A percentile compares a stretch with the other conserved stretches of the same genome.
Evolutionary conservation across 1,139 yeast species (phyloP).

Genomic region (Kurtzmaniella quercitrusa): DNA sequence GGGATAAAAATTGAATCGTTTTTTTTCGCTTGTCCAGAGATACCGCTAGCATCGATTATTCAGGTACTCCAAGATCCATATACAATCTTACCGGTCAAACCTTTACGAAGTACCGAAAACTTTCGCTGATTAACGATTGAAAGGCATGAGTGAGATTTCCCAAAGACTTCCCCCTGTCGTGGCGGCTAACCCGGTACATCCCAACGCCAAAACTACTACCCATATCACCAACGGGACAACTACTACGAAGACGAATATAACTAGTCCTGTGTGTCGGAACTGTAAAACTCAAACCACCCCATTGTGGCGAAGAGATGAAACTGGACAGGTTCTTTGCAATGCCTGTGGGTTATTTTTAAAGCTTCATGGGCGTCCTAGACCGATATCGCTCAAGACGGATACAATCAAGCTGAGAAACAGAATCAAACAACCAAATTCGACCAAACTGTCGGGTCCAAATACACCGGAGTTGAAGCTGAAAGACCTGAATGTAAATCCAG

Average conservation of each 20-base stretch:
- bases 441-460: slow-evolving; percentile 29
- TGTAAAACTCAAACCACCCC: slow-evolving; percentile 94
- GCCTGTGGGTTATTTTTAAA: slow-evolving; percentile 93
- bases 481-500: slow-evolving; percentile 17
- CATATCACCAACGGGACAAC: slow-evolving; percentile 43
- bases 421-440: slow-evolving; percentile 45
- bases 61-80: no score
- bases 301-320: slow-evolving; percentile 90
- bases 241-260: slow-evolving; percentile 45
- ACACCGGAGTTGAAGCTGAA: slow-evolving; percentile 45
- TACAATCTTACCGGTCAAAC: no score
- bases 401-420: slow-evolving; percentile 88
- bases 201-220: slow-evolving; percentile 48
- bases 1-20: no score
- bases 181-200: slow-evolving; percentile 30
- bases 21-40: no score
- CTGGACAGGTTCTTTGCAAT: slow-evolving; percentile 89
- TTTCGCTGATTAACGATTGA: no score
- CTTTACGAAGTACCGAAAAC: no score
- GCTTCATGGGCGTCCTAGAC: slow-evolving; percentile 89
- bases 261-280: slow-evolving; percentile 78
- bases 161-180: slow-evolving; percentile 22
- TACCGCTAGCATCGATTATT: no score
- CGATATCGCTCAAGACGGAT: slow-evolving; percentile 85
- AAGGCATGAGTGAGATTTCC: slow-evolving; percentile 30